These are phyloP conservation scores for Chalaropsis ovoidea DNA, from an alignment of 2,329 filamentous ascomycete species.

Conservation along the genomic window DNA sequence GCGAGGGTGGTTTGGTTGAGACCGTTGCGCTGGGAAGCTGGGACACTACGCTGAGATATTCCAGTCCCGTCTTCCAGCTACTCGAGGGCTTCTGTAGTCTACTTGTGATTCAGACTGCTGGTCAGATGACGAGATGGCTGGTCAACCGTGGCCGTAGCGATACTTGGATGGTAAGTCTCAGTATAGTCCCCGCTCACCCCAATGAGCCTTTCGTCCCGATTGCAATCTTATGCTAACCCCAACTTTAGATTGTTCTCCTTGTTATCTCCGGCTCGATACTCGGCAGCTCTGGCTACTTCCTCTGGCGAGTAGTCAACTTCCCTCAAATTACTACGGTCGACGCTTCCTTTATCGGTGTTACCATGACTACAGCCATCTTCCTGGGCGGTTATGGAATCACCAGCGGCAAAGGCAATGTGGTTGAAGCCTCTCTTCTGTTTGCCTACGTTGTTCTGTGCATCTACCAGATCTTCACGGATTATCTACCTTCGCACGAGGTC, in stretches of 20 bases:
- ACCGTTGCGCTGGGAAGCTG: constrained; percentile 70
- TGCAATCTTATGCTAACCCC: background rate
- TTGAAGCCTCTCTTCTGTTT: constrained; percentile 89
- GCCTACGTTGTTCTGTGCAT: constrained; percentile 97
- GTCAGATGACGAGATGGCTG: constrained; percentile 88
- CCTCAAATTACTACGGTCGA: constrained; percentile 88
- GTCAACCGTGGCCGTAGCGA: constrained; percentile 90
- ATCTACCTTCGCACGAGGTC: constrained; percentile 61
- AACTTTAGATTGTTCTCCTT: constrained; percentile 68
- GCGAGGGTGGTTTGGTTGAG: constrained; percentile 72
- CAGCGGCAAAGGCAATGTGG: constrained; percentile 84
- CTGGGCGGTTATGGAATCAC: constrained; percentile 89
- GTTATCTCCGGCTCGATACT: constrained; percentile 84
- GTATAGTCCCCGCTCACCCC: background rate
- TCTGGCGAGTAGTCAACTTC: constrained; percentile 90
- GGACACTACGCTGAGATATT: constrained; percentile 82
- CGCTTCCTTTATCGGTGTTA: constrained; percentile 81
- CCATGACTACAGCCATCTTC: constrained; percentile 86
- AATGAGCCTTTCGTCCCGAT: background rate
- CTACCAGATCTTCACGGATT: constrained; percentile 99
- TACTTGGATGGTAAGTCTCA: constrained; percentile 74
- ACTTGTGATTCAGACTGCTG: constrained; percentile 86
- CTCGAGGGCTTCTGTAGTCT: constrained; percentile 94
- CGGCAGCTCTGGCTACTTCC: constrained; percentile 87
- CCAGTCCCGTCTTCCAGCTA: constrained; percentile 87